Evolutionary conservation across 2,329 filamentous ascomycete species (phyloP).

Genomic region (Nakataea oryzae): DNA sequence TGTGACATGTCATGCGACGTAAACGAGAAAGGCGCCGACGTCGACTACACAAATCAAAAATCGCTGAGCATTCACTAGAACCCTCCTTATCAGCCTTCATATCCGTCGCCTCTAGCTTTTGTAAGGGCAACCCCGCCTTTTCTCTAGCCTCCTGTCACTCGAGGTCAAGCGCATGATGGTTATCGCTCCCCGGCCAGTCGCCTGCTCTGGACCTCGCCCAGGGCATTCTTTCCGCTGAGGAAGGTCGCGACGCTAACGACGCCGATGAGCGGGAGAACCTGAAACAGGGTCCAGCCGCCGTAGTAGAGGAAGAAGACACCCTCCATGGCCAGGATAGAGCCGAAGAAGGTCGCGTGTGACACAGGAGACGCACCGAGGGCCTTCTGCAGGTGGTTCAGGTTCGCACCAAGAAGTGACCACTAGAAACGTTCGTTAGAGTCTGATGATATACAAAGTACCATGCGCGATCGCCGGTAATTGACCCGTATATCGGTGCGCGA

Average conservation of each 20-base stretch:
- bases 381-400: slow-evolving; percentile 65
- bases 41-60: neutral
- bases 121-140: neutral
- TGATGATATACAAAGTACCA: neutral
- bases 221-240: slow-evolving; percentile 77
- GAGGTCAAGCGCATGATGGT: slow-evolving; percentile 4
- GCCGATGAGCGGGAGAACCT: slow-evolving; percentile 65
- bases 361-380: slow-evolving; percentile 69
- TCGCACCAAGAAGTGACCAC: slow-evolving; percentile 79
- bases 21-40: no score
- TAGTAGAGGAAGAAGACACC: slow-evolving; percentile 94
- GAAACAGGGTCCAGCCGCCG: slow-evolving; percentile 82
- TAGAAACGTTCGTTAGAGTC: slow-evolving; percentile 19
- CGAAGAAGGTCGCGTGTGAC: slow-evolving; percentile 76
- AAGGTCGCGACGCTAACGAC: slow-evolving; percentile 63
- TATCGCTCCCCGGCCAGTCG: slow-evolving; percentile 64
- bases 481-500: neutral
- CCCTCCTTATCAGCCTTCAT: no score
- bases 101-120: neutral
- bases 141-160: neutral
- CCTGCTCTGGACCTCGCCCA: slow-evolving; percentile 86
- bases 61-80: no score
- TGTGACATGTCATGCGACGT: no score
- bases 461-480: neutral
- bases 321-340: slow-evolving; percentile 80